Percentiles rank a stretch among this genome's conserved stretches.
These are phyloP conservation scores for Exobasidium cylindrosporum DNA, from an alignment of 1,284 basidiomycete genomes.

Conservation along the genomic window DNA sequence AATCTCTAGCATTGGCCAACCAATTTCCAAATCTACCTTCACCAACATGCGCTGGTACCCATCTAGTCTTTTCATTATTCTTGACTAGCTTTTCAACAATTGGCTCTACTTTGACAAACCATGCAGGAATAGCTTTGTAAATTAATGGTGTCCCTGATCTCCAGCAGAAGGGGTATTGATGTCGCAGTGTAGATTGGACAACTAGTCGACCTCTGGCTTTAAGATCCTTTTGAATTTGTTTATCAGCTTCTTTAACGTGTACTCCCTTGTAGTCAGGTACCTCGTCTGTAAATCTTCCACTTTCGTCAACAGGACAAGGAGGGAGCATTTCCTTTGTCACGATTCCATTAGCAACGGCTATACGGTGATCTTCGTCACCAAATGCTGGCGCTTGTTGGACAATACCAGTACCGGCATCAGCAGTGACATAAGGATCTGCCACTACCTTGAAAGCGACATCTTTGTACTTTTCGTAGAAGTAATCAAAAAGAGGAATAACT, in stretches of 20 bases:
- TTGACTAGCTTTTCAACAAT: conserved; percentile 80
- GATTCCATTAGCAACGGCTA: conserved; percentile 80
- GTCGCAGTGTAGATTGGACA: conserved; percentile 79
- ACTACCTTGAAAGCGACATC: conserved; percentile 88
- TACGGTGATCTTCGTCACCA: conserved; percentile 97
- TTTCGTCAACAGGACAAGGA: conserved; percentile 91
- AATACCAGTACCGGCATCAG: conserved; percentile 91
- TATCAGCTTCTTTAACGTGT: conserved; percentile 92
- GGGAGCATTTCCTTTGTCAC: conserved; percentile 83
- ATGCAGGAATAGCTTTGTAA: conserved; percentile 91
- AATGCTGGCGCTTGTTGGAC: conserved; percentile 98
- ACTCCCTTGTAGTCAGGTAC: conserved; percentile 87
- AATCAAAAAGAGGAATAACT: conserved; percentile 93
- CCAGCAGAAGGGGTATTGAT: conserved; percentile 94
- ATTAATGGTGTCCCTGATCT: conserved; percentile 93
- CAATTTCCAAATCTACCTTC: conserved; percentile 95
- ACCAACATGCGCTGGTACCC: conserved; percentile 87
- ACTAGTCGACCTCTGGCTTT: conserved; percentile 85
- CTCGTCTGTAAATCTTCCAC: conserved; percentile 80
- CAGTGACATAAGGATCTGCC: conserved; percentile 88
- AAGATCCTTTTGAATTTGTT: conserved; percentile 85
- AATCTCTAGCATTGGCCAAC: conserved; percentile 95
- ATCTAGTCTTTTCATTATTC: conserved; percentile 87
- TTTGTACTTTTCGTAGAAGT: conserved; percentile 92
- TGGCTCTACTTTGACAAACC: conserved; percentile 89